phyloP scores from a whole-genome alignment of 1,284 basidiomycete genomes.

The Irpex sp. region DNA sequence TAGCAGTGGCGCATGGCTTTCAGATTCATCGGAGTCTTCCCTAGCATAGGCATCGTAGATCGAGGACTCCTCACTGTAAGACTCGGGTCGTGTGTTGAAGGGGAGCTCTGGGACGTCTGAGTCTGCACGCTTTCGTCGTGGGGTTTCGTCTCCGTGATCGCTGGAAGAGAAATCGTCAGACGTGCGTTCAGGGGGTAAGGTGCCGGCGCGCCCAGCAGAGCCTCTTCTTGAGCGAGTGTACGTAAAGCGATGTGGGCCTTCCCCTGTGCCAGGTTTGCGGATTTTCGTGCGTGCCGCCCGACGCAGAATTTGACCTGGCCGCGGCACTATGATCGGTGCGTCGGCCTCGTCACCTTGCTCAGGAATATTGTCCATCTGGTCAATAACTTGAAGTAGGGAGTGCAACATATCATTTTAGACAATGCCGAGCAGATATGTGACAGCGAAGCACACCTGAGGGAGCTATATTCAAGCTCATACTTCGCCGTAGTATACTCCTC shows the following conservation, averaged over 20 bases:
- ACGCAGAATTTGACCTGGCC: conserved; percentile 86
- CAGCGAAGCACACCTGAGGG: conserved; percentile 66
- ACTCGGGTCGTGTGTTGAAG: conserved; percentile 48
- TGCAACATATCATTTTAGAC: conserved; percentile 1
- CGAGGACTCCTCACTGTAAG: conserved; percentile 72
- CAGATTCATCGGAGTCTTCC: conserved; percentile 23
- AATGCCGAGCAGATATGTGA: background rate
- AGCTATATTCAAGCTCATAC: conserved; percentile 85
- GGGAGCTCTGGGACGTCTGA: conserved; percentile 19
- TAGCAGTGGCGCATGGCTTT: conserved; percentile 12
- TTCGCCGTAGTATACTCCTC: conserved; percentile 80
- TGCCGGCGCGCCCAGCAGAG: conserved; percentile 29
- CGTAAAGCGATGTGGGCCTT: conserved; percentile 79
- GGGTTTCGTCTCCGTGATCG: conserved; percentile 55
- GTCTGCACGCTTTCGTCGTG: conserved; percentile 22
- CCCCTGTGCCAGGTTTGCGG: conserved; percentile 81
- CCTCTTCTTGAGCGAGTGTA: conserved; percentile 49
- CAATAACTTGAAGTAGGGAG: conserved; percentile 45
- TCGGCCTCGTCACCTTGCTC: conserved; percentile 79
- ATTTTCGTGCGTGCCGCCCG: conserved; percentile 94
- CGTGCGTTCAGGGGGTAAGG: conserved; percentile 19
- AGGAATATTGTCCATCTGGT: conserved; percentile 61
- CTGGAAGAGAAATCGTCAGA: conserved; percentile 58
- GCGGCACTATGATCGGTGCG: conserved; percentile 84
- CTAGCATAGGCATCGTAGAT: conserved; percentile 79